These are phyloP conservation scores for Aspergillus tubingensis DNA, from an alignment of 2,329 filamentous ascomycete genomes.

Conservation along the genomic window DNA sequence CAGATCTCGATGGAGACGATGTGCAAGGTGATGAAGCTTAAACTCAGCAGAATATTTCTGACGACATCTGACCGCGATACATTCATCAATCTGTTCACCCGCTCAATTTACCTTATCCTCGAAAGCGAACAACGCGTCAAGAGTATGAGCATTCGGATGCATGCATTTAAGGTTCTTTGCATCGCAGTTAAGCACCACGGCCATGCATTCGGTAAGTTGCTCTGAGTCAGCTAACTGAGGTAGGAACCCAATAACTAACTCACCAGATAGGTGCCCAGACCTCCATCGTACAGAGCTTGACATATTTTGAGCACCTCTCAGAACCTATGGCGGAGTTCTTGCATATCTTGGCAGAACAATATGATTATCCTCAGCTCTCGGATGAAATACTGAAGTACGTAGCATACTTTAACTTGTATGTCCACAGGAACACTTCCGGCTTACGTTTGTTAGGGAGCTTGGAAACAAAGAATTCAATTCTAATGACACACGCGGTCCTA, in stretches of 20 bases:
- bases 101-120: slow-evolving; percentile 88
- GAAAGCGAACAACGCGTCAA: slow-evolving; percentile 94
- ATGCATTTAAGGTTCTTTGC: slow-evolving; percentile 94
- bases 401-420: not conserved
- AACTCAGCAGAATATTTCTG: slow-evolving; percentile 87
- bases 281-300: slow-evolving; percentile 94
- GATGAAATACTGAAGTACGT: slow-evolving; percentile 77
- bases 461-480: slow-evolving; percentile 98
- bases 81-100: slow-evolving; percentile 86
- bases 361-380: slow-evolving; percentile 92
- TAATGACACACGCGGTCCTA: slow-evolving; percentile 92
- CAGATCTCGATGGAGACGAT: slow-evolving; percentile 88
- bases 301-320: slow-evolving; percentile 97
- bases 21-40: slow-evolving; percentile 93
- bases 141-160: slow-evolving; percentile 86
- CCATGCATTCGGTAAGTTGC: slow-evolving; percentile 77
- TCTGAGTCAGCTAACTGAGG: not conserved
- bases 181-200: slow-evolving; percentile 97
- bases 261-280: slow-evolving; percentile 77
- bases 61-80: slow-evolving; percentile 96
- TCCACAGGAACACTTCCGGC: slow-evolving; percentile 6
- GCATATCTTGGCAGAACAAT: slow-evolving; percentile 93
- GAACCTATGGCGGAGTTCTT: slow-evolving; percentile 99
- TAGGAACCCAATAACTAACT: slow-evolving; percentile 21
- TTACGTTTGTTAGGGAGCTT: slow-evolving; percentile 64